phyloP scores from a whole-genome alignment of 495 filamentous ascomycete genomes.

The Evernia prunastri region DNA sequence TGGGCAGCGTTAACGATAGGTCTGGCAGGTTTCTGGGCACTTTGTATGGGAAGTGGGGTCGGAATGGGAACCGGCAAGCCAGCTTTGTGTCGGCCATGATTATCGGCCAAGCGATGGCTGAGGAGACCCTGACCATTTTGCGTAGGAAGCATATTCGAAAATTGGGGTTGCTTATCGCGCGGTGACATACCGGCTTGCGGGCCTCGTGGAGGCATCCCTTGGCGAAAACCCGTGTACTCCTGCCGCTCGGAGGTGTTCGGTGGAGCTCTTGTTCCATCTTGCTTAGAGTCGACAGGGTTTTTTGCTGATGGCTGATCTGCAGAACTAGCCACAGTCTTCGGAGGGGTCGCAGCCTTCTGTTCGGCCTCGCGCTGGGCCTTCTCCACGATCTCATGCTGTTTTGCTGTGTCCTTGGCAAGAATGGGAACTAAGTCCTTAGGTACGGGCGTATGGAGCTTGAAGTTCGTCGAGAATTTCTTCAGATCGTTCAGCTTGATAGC shows the following conservation, averaged over 20 bases:
- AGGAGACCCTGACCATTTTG: slow-evolving; percentile 44
- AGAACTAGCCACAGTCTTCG: slow-evolving; percentile 27
- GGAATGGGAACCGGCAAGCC: slow-evolving; percentile 41
- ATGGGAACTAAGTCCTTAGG: slow-evolving; percentile 89
- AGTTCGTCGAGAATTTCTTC: slow-evolving; percentile 88
- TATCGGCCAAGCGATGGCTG: slow-evolving; percentile 49
- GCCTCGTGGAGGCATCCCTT: slow-evolving; percentile 42
- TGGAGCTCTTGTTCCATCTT: slow-evolving; percentile 31
- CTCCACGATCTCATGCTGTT: slow-evolving; percentile 87
- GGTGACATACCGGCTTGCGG: slow-evolving; percentile 32
- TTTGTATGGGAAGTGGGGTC: slow-evolving; percentile 50
- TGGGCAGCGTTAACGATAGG: slow-evolving; percentile 41
- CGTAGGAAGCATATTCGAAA: slow-evolving; percentile 31
- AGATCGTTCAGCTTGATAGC: slow-evolving; percentile 86
- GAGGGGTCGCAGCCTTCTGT: slow-evolving; percentile 44
- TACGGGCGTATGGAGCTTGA: slow-evolving; percentile 88
- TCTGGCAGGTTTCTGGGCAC: slow-evolving; percentile 44
- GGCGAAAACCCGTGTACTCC: slow-evolving; percentile 38
- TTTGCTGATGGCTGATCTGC: slow-evolving; percentile 37
- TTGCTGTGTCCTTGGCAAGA: slow-evolving; percentile 86
- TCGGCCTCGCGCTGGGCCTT: slow-evolving; percentile 66
- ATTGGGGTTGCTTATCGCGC: slow-evolving; percentile 35
- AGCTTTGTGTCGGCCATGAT: slow-evolving; percentile 50
- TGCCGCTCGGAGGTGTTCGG: slow-evolving; percentile 40
- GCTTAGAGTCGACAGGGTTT: slow-evolving; percentile 30